Percentiles rank a stretch among this genome's conserved stretches.
Evolutionary conservation across 139 green algal species (phyloP).

Genomic region (Micractinium sp.): DNA sequence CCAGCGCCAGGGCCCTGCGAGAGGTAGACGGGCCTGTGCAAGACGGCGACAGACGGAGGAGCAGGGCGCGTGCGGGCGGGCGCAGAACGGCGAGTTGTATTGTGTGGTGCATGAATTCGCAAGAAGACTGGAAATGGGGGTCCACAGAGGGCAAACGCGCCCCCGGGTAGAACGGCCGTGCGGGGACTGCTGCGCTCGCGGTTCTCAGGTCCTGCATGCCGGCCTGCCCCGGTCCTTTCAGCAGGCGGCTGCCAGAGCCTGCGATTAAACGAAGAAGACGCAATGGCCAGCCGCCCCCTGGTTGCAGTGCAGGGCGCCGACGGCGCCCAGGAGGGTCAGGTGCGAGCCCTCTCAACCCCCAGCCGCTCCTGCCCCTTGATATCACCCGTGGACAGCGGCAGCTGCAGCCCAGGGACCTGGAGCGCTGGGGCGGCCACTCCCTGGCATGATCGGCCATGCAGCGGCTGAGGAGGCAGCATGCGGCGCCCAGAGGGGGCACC

Average conservation of each 20-base stretch:
- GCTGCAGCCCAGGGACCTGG: background rate
- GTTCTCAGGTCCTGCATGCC: background rate
- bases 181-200: background rate
- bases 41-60: no score
- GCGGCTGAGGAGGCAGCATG: background rate
- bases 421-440: background rate
- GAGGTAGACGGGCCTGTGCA: no score
- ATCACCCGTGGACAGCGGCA: background rate
- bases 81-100: no score
- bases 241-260: background rate
- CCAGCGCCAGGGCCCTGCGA: no score
- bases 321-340: constrained; percentile 22
- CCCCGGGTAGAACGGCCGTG: no score
- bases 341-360: background rate
- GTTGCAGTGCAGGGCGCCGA: constrained; percentile 1
- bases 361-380: no score
- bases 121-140: no score
- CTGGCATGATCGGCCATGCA: constrained; percentile 35
- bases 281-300: constrained; percentile 17
- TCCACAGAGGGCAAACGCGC: background rate
- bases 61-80: no score
- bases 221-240: background rate
- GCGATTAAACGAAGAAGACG: background rate
- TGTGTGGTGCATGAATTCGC: no score
- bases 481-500: background rate